Evolutionary conservation across 2,329 filamentous ascomycete genomes (phyloP), one percentile per base, ranked within the genome.

Genomic region (Lizonia empirigonia): DNA sequence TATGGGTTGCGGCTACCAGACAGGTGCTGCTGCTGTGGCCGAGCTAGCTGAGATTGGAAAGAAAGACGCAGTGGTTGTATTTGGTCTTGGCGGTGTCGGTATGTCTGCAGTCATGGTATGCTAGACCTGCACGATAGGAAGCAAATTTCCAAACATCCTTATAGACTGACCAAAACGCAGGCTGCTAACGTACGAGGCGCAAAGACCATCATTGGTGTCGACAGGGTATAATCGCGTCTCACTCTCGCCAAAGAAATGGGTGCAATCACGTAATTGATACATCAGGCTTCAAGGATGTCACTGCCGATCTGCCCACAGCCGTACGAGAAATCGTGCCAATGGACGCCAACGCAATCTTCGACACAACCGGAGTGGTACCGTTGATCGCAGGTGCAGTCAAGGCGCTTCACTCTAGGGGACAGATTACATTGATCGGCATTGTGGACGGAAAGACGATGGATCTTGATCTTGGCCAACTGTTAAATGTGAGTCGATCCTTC

Each of bases 371-470:
- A 0, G 73, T 74, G 0, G 67, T 74, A 29, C 50, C 73, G 30
- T 53, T 81, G 48, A 65, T 82, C 13, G 67, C 75, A 7, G 75
- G 76, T 3, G 74, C 72, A 1, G 53, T 81, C 2, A 69, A 76
- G 2, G 73, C 74, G 26, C 74, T 78, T 5, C 66, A 76, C 10
- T 74, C 75, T 23, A 73, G 73, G 49, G 81, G 79, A 1, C 77
- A 77, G 53, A 72, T 81, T 20, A 73, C 82, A 5, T 77, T 81
- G 56, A 77, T 83, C 15, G 80, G 81, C 0, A 76, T 76, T 0
- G 74, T 79, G 5, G 74, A 76, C 2, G 74, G 77, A 2, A 69
- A 74, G 5, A 70, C 71, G n/a, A 49, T 82, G 16, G 67, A 66
- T 3, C 53, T 83, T 3, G 72, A 75, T 7, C 71, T 78, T 32